These are phyloP conservation scores for Leccinum broughii DNA, from an alignment of 768 basidiomycete species.

Conservation along the genomic window DNA sequence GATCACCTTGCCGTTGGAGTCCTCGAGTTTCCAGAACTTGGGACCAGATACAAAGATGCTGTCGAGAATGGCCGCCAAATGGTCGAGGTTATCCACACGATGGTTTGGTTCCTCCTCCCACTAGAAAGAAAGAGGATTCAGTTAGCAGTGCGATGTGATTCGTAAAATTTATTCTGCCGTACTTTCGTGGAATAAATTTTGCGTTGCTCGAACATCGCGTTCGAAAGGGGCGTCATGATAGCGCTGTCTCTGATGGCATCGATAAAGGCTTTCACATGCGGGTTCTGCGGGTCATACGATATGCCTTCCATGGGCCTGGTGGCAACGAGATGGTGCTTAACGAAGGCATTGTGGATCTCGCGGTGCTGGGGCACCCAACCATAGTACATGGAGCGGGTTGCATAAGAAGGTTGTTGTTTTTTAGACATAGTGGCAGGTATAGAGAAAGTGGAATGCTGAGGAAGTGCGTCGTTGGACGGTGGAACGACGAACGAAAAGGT, in stretches of 20 bases:
- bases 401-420: not conserved
- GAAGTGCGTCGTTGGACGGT: not conserved
- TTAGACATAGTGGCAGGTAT: not conserved
- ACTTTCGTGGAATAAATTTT: not conserved
- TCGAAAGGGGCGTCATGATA: not conserved
- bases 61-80: not conserved
- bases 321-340: no score
- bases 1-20: not conserved
- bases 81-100: not conserved
- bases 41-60: not conserved
- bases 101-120: not conserved
- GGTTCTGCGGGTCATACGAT: no score
- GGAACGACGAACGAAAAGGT: not conserved
- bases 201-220: not conserved
- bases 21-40: not conserved
- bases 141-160: not conserved
- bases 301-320: no score
- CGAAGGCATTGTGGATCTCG: not conserved
- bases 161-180: not conserved
- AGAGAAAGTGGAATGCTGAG: not conserved
- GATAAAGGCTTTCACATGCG: no score
- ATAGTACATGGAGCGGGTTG: not conserved
- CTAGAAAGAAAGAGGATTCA: not conserved
- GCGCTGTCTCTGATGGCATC: no score
- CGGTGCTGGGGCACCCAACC: slow-evolving; percentile 1